Percentiles rank a stretch among this genome's conserved stretches.
Conservation (phyloP, 805 yeast genomes). For the Babjeviella inositovora region DNA sequence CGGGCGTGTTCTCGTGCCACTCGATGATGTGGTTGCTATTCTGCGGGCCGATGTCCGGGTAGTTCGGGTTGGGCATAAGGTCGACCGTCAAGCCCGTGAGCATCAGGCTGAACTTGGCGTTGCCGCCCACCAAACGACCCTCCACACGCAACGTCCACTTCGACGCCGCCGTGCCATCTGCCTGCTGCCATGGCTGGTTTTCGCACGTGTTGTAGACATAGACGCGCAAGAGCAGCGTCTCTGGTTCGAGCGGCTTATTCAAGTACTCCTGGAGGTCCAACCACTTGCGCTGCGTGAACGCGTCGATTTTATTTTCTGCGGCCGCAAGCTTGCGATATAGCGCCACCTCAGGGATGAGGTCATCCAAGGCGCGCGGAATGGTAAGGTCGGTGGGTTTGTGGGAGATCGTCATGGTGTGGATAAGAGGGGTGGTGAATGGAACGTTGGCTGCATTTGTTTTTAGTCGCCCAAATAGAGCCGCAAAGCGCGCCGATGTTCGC, state of each 20-base stretch:
- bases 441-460: too few species aligned
- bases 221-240: conserved; percentile 54
- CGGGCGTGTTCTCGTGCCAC: conserved; percentile 64
- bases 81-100: conserved; percentile 79
- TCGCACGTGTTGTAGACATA: conserved; percentile 70
- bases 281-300: conserved; percentile 67
- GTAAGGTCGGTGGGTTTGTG: too few species aligned
- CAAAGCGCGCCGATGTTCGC: too few species aligned
- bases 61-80: conserved; percentile 25
- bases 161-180: conserved; percentile 3
- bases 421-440: too few species aligned
- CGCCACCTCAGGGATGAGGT: conserved; percentile 63
- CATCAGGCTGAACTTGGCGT: conserved; percentile 57
- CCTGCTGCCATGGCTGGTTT: conserved; percentile 79
- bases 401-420: too few species aligned
- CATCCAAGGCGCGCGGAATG: too few species aligned
- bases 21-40: conserved; percentile 42
- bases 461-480: too few species aligned
- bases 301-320: conserved; percentile 73
- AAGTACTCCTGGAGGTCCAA: conserved; percentile 67
- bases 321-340: conserved; percentile 56
- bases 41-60: too few species aligned
- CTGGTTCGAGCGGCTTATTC: conserved; percentile 17
- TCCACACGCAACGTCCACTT: conserved; percentile 79
- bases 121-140: conserved; percentile 56